phyloP scores from a whole-genome alignment of 306 rosid genomes.

The Corylus heterophylla region DNA sequence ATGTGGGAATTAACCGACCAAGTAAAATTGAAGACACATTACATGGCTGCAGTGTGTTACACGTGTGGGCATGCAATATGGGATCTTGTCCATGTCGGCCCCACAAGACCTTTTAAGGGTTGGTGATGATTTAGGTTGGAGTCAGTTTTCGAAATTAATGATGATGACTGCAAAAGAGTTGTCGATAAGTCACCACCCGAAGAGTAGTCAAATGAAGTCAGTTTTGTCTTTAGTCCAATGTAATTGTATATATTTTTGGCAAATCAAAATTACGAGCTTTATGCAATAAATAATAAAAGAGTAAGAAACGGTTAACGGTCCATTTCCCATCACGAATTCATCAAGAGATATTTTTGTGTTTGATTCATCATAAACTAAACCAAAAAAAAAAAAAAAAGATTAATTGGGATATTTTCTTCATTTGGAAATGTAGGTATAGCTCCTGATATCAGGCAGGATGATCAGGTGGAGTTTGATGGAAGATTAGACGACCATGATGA shows the following conservation, averaged over 20 bases:
- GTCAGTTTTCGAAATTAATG: slow-evolving; percentile 37
- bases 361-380: too few species aligned
- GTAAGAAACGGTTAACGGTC: not conserved
- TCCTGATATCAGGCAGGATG: slow-evolving; percentile 65
- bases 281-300: slow-evolving; percentile 23
- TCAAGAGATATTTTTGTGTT: too few species aligned
- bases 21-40: too few species aligned
- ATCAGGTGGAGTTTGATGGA: slow-evolving; percentile 42
- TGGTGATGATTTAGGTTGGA: slow-evolving; percentile 28
- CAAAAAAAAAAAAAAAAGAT: too few species aligned
- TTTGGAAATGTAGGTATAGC: slow-evolving; percentile 55
- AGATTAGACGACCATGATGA: slow-evolving; percentile 56
- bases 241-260: too few species aligned
- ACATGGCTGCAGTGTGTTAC: not conserved
- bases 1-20: too few species aligned
- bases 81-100: slow-evolving; percentile 31
- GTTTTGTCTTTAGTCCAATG: too few species aligned
- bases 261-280: not conserved
- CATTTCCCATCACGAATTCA: too few species aligned
- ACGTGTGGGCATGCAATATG: not conserved
- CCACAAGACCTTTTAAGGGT: slow-evolving; percentile 25
- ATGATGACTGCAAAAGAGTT: slow-evolving; percentile 21
- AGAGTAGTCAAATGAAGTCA: not conserved
- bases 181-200: slow-evolving; percentile 24
- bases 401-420: too few species aligned